phyloP scores from a whole-genome alignment of 176 grass and related monocot species.

The Bonia amplexicaulis region DNA sequence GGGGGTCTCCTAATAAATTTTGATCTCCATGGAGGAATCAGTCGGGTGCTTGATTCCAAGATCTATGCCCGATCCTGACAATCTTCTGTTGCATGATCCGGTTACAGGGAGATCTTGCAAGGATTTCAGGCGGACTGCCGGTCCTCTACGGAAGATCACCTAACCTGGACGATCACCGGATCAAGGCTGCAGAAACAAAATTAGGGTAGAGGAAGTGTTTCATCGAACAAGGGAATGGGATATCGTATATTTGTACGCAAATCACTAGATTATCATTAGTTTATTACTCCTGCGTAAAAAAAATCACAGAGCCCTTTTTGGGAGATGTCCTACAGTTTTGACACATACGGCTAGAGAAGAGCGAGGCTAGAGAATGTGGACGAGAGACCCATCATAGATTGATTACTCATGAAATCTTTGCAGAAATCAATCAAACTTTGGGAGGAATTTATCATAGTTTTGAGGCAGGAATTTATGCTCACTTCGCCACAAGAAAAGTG shows the following conservation, averaged over 20 bases:
- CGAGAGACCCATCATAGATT: too few relatives aligned
- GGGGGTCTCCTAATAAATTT: not conserved
- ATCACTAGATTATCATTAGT: not conserved
- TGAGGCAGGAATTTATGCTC: not conserved
- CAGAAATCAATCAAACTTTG: not conserved
- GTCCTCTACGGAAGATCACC: not conserved
- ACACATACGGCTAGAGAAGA: not conserved
- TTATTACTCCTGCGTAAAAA: not conserved
- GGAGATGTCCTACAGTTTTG: not conserved
- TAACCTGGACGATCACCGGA: not conserved
- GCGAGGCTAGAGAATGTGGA: too few relatives aligned
- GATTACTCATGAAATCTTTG: not conserved
- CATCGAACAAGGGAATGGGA: not conserved
- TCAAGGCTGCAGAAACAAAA: not conserved
- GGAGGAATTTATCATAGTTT: not conserved
- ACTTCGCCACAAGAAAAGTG: slow-evolving; percentile 25
- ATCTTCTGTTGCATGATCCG: not conserved
- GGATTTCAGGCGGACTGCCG: not conserved
- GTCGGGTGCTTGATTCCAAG: not conserved
- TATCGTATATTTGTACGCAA: not conserved
- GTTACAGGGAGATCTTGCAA: not conserved
- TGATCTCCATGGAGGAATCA: not conserved
- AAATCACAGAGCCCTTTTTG: not conserved
- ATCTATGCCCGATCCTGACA: not conserved
- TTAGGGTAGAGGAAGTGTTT: not conserved